phyloP scores from a whole-genome alignment of 23 red algal genomes.

The Gracilaria caudata region DNA sequence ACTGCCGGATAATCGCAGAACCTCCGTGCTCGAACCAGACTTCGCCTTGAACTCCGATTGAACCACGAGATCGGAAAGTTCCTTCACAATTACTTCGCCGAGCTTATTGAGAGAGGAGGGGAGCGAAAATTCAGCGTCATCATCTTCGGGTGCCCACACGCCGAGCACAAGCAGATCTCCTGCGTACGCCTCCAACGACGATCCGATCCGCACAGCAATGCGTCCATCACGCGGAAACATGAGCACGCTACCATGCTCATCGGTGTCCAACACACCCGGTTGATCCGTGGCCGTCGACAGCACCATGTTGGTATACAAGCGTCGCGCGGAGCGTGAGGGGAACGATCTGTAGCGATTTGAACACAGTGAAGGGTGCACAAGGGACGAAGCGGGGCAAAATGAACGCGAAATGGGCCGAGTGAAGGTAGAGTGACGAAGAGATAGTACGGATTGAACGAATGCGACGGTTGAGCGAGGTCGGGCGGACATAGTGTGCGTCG shows the following conservation, averaged over 20 bases:
- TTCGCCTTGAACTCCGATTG: conserved; percentile 68
- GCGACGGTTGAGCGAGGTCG: conserved; percentile 7
- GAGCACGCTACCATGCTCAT: conserved; percentile 44
- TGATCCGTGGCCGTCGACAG: conserved; percentile 5
- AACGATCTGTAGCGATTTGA: neutral
- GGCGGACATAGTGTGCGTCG: conserved; percentile 6
- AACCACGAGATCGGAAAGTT: conserved; percentile 36
- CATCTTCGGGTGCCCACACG: conserved; percentile 59
- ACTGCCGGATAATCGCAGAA: conserved; percentile 41
- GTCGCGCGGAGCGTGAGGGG: neutral
- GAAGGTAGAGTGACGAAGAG: conserved; percentile 14
- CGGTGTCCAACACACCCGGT: conserved; percentile 61
- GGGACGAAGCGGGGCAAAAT: neutral
- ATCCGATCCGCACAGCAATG: neutral
- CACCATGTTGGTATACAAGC: neutral
- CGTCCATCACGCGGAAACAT: conserved; percentile 42
- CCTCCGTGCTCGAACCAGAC: conserved; percentile 42
- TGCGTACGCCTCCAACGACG: conserved; percentile 5
- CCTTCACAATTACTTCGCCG: neutral
- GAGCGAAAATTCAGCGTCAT: conserved; percentile 49
- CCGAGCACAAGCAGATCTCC: conserved; percentile 58
- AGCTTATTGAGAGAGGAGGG: conserved; percentile 27
- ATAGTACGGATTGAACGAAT: conserved; percentile 13
- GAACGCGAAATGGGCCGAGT: neutral
- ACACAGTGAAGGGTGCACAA: neutral